Base-by-base conservation (phyloP, 2,329 filamentous ascomycete species). In the Colletotrichum neosansevieriae region DNA sequence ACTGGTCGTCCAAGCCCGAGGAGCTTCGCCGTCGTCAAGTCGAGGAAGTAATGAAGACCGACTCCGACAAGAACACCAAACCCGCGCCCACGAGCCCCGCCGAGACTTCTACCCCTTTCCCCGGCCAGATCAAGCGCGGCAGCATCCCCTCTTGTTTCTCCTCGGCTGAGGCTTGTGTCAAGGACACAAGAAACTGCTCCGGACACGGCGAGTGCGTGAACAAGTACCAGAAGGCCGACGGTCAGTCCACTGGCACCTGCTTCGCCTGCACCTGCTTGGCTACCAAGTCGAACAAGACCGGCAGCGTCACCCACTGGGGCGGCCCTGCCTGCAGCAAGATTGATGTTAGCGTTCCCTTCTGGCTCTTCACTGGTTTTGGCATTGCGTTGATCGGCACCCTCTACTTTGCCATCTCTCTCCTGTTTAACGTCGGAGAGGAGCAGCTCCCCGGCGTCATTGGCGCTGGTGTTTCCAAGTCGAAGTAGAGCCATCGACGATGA, bases 401-500 rank as follows among this genome's bases (percentile, higher is more conserved):
- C 32, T 85, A 84, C 42, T 90, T 92, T 77, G 89, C 89, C 11
- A 90, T 98, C 73, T 89, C 91, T 6, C 83, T 97, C 85, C 79
- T 99, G 61, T 96, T 91, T 79, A 90, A 84, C 71, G 92, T 98
- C 75, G 96, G 95, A 38, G 88, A 92, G 78, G 90, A 97, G 83
- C 92, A 94, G 80, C 84, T 98, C 71, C 96, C 96, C 0, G 94
- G 94, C 74, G 95, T 99, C 9, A 94, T 99, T 79, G 94, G 94
- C n/a, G 96, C 96, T 54, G 96, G 96, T 71, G 95, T 99, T 42
- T 92, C 91, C 72, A 88, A 89, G 67, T 85, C 90, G 38, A 94
- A 91, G 79, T 88, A 83, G 75, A 38, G 36, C 4, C n/a, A 53
- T 42, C 32, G 29, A 49, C 2, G 29, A 29, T 10, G 50, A 61